Conservation (phyloP, 169 alveolate species). For the Plasmodium coatneyi region DNA sequence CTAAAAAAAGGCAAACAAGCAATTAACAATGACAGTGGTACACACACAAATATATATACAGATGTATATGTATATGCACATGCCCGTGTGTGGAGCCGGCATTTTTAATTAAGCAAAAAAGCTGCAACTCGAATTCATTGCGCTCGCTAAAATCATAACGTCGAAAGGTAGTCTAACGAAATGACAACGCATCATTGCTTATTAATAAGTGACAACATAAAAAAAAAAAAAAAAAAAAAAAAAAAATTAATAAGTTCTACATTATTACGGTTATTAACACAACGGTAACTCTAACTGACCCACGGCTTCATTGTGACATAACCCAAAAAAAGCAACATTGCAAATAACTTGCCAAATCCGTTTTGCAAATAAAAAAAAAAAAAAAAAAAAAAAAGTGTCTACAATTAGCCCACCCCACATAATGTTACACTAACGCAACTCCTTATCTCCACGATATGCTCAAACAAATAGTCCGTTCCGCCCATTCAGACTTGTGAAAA, state of each 20-base stretch:
- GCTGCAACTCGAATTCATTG: conserved; percentile 6
- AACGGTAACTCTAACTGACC: background rate
- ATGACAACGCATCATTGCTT: background rate
- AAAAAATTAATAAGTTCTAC: conserved; percentile 19
- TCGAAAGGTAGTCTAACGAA: background rate
- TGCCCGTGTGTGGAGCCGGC: background rate
- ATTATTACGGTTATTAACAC: conserved; percentile 10
- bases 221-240: conserved; percentile 3
- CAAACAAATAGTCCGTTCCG: background rate
- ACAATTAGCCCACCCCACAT: background rate
- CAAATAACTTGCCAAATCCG: background rate
- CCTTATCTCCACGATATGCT: background rate
- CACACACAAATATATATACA: background rate
- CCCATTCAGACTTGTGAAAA: background rate
- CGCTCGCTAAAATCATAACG: conserved; percentile 17
- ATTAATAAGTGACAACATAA: conserved; percentile 21
- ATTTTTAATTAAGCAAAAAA: conserved; percentile 9
- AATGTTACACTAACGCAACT: background rate
- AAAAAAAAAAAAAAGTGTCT: background rate
- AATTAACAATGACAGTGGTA: background rate
- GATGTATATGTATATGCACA: background rate
- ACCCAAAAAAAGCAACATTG: background rate
- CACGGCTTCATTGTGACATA: background rate
- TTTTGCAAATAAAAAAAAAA: background rate
- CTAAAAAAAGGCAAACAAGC: background rate